Evolutionary conservation across 208 protist species (phyloP).

Genomic region (Borovskyia barvae): DNA sequence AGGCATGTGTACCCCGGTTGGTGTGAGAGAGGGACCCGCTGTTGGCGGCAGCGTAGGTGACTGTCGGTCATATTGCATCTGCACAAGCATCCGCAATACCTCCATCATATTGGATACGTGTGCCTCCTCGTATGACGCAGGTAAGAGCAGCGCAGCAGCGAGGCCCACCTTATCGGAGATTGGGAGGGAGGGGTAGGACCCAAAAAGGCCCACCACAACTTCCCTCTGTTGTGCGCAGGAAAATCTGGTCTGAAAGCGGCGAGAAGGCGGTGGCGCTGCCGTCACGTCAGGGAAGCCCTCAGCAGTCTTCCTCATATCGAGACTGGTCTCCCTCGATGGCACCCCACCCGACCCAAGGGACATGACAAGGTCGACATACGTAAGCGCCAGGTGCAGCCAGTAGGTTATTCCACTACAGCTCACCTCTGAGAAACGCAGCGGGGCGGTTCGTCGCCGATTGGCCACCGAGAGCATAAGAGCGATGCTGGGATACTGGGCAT

Average conservation of each 20-base stretch:
- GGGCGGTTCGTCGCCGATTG: slow-evolving; percentile 4
- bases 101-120: slow-evolving; percentile 35
- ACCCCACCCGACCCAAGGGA: no score
- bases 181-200: slow-evolving; percentile 36
- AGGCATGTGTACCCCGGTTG: no score
- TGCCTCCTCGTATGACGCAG: slow-evolving; percentile 25
- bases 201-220: slow-evolving; percentile 30
- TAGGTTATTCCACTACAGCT: slow-evolving; percentile 37
- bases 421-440: slow-evolving; percentile 7
- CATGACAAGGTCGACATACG: slow-evolving; percentile 34
- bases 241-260: slow-evolving; percentile 14
- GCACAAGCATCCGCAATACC: slow-evolving; percentile 40
- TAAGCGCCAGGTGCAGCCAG: slow-evolving; percentile 59
- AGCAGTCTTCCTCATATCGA: no score
- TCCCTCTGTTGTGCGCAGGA: slow-evolving; percentile 22
- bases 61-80: slow-evolving; percentile 50
- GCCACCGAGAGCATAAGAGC: slow-evolving; percentile 59
- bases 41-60: not conserved
- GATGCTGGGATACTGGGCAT: slow-evolving; percentile 58
- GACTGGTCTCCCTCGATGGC: no score
- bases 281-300: not conserved
- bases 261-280: not conserved
- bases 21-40: not conserved
- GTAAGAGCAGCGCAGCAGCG: slow-evolving; percentile 48
- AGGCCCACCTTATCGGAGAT: slow-evolving; percentile 57